phyloP scores from a whole-genome alignment of 2,329 filamentous ascomycete genomes.

The Lomentospora prolificans region DNA sequence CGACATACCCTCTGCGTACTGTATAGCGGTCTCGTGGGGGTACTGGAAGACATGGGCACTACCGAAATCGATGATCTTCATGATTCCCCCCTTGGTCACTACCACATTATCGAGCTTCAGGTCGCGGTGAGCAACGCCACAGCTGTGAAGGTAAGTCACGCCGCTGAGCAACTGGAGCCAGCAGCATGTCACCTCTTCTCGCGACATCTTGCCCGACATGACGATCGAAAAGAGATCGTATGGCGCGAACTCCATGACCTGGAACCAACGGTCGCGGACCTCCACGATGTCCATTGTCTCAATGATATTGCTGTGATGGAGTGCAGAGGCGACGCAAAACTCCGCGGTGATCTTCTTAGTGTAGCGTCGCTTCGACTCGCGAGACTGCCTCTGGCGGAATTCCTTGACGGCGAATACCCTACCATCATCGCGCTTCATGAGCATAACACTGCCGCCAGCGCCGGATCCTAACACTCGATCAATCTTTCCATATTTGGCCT shows the following conservation, averaged over 20 bases:
- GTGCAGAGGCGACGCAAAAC: constrained; percentile 92
- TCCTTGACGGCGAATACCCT: constrained; percentile 97
- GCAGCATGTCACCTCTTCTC: constrained; percentile 81
- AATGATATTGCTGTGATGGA: constrained; percentile 97
- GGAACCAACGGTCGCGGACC: constrained; percentile 90
- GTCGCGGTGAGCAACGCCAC: constrained; percentile 90
- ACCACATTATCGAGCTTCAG: constrained; percentile 97
- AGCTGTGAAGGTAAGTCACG: constrained; percentile 87
- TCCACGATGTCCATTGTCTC: constrained; percentile 95
- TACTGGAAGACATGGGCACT: constrained; percentile 96
- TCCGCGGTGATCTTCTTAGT: constrained; percentile 97
- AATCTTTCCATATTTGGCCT: constrained; percentile 90
- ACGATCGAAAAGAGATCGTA: constrained; percentile 95
- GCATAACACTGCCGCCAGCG: constrained; percentile 83
- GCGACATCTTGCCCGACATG: constrained; percentile 96
- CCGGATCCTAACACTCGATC: constrained; percentile 89
- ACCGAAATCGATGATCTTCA: constrained; percentile 99
- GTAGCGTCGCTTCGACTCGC: constrained; percentile 91
- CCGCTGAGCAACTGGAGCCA: constrained; percentile 93
- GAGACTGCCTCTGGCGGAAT: constrained; percentile 82
- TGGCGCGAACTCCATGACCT: constrained; percentile 98
- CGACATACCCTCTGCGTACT: constrained; percentile 64
- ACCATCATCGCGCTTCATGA: constrained; percentile 90
- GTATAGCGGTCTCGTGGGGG: constrained; percentile 85
- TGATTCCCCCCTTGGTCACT: constrained; percentile 89